Conservation (phyloP, 2,329 filamentous ascomycete species). For the Colletotrichum sp. region DNA sequence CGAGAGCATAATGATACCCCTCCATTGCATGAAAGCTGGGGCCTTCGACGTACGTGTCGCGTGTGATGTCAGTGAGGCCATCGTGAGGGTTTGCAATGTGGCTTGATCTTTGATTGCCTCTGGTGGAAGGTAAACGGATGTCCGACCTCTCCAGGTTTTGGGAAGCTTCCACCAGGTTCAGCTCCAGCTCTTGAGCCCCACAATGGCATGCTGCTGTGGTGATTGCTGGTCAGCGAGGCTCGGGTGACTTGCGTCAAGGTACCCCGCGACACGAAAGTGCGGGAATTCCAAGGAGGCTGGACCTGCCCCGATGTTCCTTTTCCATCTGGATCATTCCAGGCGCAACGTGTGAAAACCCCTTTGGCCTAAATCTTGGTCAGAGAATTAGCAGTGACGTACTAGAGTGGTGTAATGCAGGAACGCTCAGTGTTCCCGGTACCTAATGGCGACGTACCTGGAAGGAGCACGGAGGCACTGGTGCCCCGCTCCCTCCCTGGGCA, state of each 20-base stretch:
- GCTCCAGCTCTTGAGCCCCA: background rate
- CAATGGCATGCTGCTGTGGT: background rate
- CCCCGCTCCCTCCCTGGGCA: conserved; percentile 15
- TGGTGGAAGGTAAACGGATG: background rate
- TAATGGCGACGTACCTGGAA: conserved; percentile 14
- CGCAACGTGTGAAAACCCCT: conserved; percentile 16
- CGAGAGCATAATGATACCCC: conserved; percentile 20
- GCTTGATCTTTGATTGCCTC: background rate
- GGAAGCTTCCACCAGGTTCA: background rate
- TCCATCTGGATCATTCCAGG: conserved; percentile 15
- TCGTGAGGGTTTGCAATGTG: background rate
- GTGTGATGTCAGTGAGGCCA: conserved; percentile 9
- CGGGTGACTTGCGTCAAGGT: background rate
- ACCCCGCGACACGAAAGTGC: background rate
- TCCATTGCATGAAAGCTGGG: background rate
- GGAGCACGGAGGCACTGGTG: conserved; percentile 10
- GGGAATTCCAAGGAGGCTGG: background rate
- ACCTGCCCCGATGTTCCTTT: background rate
- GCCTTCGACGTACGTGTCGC: background rate
- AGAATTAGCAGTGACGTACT: conserved; percentile 18
- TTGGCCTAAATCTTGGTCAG: conserved; percentile 13
- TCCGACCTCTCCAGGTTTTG: background rate
- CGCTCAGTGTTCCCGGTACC: conserved; percentile 15
- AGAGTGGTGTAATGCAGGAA: conserved; percentile 17
- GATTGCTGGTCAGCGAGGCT: background rate